Percentiles rank a stretch among this genome's conserved stretches.
phyloP scores from a whole-genome alignment of 108 stramenopile species.

The Epithemia pelagica region DNA sequence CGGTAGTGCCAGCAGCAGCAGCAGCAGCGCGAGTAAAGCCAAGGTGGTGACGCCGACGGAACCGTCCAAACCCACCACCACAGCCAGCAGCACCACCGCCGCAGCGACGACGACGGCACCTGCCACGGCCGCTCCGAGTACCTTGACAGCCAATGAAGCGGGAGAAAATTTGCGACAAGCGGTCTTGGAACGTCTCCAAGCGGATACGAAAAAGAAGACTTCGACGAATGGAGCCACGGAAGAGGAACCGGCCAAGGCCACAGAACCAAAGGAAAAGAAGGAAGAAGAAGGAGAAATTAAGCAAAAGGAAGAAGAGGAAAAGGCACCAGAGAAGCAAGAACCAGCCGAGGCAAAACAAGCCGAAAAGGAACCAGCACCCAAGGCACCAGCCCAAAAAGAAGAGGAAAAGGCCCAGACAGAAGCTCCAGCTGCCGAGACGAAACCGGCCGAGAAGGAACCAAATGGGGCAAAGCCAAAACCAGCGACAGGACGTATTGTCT shows the following conservation, averaged over 20 bases:
- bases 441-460: conserved; percentile 13
- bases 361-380: conserved; percentile 3
- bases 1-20: not conserved
- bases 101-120: conserved; percentile 12
- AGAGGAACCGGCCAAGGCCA: conserved; percentile 18
- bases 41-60: not conserved
- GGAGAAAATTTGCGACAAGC: conserved; percentile 62
- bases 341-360: conserved; percentile 5
- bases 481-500: conserved; percentile 24
- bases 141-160: conserved; percentile 31
- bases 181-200: conserved; percentile 52
- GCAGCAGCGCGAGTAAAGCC: not conserved
- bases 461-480: not conserved
- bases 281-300: conserved; percentile 15
- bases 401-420: conserved; percentile 1
- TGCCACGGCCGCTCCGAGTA: conserved; percentile 15
- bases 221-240: conserved; percentile 11
- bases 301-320: conserved; percentile 24
- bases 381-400: not conserved
- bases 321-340: conserved; percentile 16
- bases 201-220: conserved; percentile 25
- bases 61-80: not conserved
- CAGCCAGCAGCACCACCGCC: not conserved
- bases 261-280: conserved; percentile 17
- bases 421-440: not conserved